These are phyloP conservation scores for Quercus lobata DNA, from an alignment of 331 rosid genomes.

Conservation along the genomic window DNA sequence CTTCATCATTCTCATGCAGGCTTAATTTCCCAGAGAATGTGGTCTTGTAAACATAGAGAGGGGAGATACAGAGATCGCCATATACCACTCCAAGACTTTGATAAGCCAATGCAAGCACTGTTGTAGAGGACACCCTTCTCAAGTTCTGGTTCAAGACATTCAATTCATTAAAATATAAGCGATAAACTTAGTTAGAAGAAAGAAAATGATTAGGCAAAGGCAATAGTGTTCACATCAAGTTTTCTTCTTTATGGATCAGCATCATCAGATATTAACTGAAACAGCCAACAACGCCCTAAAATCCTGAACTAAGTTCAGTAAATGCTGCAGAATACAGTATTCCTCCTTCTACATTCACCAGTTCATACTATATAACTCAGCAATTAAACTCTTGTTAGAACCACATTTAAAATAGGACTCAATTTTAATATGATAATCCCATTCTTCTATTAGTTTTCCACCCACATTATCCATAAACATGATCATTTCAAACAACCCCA, in stretches of 20 bases:
- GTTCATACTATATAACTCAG: background rate
- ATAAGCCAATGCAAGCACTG: constrained; percentile 67
- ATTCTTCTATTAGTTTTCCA: background rate
- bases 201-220: background rate
- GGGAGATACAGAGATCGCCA: constrained; percentile 78
- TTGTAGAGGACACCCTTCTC: constrained; percentile 48
- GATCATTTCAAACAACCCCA: background rate
- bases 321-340: background rate
- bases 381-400: background rate
- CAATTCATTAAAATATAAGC: constrained; percentile 1
- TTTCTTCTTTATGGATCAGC: background rate
- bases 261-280: background rate
- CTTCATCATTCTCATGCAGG: constrained; percentile 66
- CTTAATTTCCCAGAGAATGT: constrained; percentile 71
- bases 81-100: constrained; percentile 87
- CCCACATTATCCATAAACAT: background rate
- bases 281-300: background rate
- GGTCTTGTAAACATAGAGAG: constrained; percentile 80
- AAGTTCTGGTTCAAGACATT: constrained; percentile 43
- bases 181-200: background rate
- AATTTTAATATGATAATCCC: background rate
- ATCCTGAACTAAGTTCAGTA: background rate
- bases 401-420: background rate
- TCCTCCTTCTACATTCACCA: background rate
- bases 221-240: background rate